These are phyloP conservation scores for Acanthamoeba healyi DNA, from an alignment of 208 protist genomes.

Conservation along the genomic window DNA sequence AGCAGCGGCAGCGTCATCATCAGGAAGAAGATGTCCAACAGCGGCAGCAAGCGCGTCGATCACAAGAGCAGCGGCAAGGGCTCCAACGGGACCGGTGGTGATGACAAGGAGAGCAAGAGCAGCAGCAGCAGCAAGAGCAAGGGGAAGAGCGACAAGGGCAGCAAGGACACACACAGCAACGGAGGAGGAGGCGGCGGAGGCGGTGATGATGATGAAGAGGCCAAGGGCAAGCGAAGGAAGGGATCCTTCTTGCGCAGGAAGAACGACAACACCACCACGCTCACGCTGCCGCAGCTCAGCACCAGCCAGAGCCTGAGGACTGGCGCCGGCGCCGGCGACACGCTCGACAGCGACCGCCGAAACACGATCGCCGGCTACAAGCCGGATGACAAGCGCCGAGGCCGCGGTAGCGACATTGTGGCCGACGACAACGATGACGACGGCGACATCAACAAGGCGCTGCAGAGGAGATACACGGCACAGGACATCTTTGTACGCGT, in stretches of 20 bases:
- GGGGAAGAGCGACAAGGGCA: background rate
- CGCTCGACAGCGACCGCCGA: background rate
- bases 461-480: background rate
- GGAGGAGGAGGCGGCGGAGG: background rate
- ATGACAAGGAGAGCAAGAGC: background rate
- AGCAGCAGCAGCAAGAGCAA: background rate
- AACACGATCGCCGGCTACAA: conserved; percentile 15
- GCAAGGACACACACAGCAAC: background rate
- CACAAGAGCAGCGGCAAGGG: background rate
- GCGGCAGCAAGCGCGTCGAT: too few species aligned
- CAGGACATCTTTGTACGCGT: background rate
- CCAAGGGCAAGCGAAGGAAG: conserved; percentile 9
- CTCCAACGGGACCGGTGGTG: background rate
- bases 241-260: background rate
- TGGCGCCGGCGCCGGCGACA: background rate
- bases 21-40: too few species aligned
- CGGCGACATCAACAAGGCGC: background rate
- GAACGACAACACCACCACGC: background rate
- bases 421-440: background rate
- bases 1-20: too few species aligned
- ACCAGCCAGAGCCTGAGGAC: background rate
- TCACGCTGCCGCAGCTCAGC: background rate
- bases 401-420: background rate
- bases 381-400: background rate
- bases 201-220: background rate